Evolutionary conservation across 345 rosid species (phyloP), one percentile per base, ranked within the genome.

Genomic region (Boechera divaricarpa): DNA sequence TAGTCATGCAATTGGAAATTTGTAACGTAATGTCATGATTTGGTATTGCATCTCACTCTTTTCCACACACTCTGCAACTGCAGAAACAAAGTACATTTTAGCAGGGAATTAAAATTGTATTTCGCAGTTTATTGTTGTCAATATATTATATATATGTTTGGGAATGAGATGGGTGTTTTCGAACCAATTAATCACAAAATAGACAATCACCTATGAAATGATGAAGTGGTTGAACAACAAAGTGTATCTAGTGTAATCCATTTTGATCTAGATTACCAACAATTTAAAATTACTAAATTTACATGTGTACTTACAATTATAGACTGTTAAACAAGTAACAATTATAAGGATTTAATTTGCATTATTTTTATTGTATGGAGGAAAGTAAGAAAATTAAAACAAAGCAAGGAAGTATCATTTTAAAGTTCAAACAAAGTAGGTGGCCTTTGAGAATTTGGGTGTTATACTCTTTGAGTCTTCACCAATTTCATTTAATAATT

Each of bases 31-130:
- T 70, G 70, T 63, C 70, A 61, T 63, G 59, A 76, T 69, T 68
- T 61, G 69, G 63, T 69, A 57, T 74, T 76, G 69, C 44, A 68
- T 60, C 69, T 75, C 74, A 59, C 62, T 58, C 52, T 67, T 10
- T 67, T 75, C 68, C 61, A 75, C 54, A 67, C 67, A 56, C 59
- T 16, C 54, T 76, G 56, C 74, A 69, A 64, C 24, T 62, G 63
- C 74, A 76, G 38, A 32, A 44, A 70, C 45, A 70, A 44, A 52
- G 57, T 52, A 35, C 35, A 56, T 70, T 56, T 35, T 16, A 55
- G 24, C 36, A 60, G 16, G 47, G 47, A 33, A 42, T 54, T 41
- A 31, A 35, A 35, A 21, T 26, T 57, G 12, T 12, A 10, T 18
- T 70, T 72, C 38, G 9, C 24, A 49, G 16, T 62, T 63, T 41